A percentile compares a stretch with the other conserved stretches of the same genome.
These are phyloP conservation scores for Eucalyptus viminalis DNA, from an alignment of 345 rosid genomes.

Conservation along the genomic window DNA sequence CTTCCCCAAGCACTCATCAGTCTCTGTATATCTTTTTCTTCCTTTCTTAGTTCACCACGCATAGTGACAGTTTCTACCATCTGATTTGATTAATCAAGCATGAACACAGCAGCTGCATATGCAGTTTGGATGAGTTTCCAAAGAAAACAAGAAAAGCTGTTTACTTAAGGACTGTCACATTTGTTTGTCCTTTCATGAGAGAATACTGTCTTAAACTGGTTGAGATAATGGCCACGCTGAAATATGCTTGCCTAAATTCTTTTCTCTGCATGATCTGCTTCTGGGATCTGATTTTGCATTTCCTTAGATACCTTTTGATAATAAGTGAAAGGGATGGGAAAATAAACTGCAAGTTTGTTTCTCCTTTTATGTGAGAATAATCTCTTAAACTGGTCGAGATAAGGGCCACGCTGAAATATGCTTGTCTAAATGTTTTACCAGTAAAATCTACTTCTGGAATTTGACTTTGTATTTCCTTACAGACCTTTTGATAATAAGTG, in stretches of 20 bases:
- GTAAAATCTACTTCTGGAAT: not conserved
- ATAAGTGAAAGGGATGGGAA: not conserved
- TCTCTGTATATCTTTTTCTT: not conserved
- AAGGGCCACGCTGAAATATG: not conserved
- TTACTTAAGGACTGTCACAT: not conserved
- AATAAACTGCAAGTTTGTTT: not conserved
- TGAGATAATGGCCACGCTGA: not conserved
- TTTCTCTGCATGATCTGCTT: not conserved
- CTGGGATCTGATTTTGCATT: not conserved
- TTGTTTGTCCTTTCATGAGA: not conserved
- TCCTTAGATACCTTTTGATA: not conserved
- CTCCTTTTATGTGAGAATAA: not conserved
- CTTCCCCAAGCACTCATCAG: not conserved
- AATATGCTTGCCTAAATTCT: not conserved
- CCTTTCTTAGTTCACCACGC: not conserved
- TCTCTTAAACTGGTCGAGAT: not conserved
- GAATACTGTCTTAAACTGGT: not conserved
- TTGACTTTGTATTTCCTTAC: not conserved
- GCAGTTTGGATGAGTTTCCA: not conserved
- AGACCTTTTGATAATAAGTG: not conserved
- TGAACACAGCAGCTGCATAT: not conserved
- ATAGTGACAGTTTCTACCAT: not conserved
- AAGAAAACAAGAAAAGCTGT: not conserved
- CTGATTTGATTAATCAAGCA: not conserved
- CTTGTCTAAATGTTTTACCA: not conserved